Percentiles rank a stretch among this genome's conserved stretches.
These are phyloP conservation scores for Acrasis kona DNA, from an alignment of 78 protist genomes.

Conservation along the genomic window DNA sequence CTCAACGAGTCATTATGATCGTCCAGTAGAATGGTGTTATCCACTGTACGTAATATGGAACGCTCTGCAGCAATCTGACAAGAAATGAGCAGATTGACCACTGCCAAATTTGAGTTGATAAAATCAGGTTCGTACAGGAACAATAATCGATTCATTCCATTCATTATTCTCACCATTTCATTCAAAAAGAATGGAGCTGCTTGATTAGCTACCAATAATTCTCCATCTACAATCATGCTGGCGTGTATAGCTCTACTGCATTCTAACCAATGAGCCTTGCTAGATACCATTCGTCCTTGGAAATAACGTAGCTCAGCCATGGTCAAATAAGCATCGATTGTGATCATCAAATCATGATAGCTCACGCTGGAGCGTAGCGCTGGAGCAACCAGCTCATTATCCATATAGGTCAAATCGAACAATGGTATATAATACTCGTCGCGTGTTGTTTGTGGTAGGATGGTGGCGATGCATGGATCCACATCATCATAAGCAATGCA, in stretches of 20 bases:
- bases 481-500: background rate
- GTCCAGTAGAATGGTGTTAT: no score
- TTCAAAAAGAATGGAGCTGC: background rate
- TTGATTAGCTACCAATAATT: background rate
- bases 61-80: no score
- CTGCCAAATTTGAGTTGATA: background rate
- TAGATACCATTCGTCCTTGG: background rate
- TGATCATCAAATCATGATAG: background rate
- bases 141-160: background rate
- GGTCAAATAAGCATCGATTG: background rate
- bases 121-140: background rate
- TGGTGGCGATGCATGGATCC: no score
- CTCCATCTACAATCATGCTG: background rate
- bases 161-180: background rate
- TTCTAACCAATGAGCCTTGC: background rate
- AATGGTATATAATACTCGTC: no score
- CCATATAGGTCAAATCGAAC: no score
- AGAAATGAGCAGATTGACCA: background rate
- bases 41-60: no score
- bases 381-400: background rate
- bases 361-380: background rate
- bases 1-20: no score
- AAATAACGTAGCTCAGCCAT: background rate
- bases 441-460: no score
- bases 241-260: background rate